Base-by-base conservation (phyloP, 129 eudicot species). In the Flaveria linearis region DNA sequence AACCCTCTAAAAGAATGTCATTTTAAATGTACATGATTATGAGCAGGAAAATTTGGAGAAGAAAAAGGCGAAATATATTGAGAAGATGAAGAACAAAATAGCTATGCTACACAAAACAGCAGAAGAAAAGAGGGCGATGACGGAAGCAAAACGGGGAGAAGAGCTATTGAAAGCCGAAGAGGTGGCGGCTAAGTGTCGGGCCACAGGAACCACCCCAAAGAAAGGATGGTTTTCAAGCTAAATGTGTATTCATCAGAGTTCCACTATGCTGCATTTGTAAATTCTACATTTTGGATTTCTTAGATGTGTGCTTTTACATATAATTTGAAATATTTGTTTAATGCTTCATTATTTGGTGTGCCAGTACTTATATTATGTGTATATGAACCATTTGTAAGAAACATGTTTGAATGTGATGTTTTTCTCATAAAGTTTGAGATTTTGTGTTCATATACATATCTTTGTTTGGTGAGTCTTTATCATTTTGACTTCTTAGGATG, bases 131-230 rank as follows among this genome's bases (percentile, higher is more conserved):
- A 84, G 90, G 73, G 97, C 93, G 1, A 74, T 81, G 9, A 82
- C 88, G 3, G 93, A 87, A 87, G 96, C 97, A 69, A 88, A 88
- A 85, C 83, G 78, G 0, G 97, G 93, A 14, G 98, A 94, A 84
- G 88, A 86, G 53, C 72, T 91, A 65, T 85, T 94, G 76, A 89
- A 86, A 81, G 96, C 88, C 12, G 97, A 94, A 81, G 98, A 91
- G 79, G 64, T 51, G 65, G 93, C 97, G 2, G 96, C 97, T 15
- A 94, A 91, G 72, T 85, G 83, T 18, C 91, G 91, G 8, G 91
- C 97, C 49, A 82, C 96, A 5, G 91, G 93, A 52, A 72, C 83
- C 11, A 78, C 77, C 51, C 97, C 93, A 1, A 87, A 94, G 87
- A 94, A 91, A 42, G 96, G 91, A 41, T 85, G 87, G 74, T 90